phyloP scores from a whole-genome alignment of 2,329 filamentous ascomycete genomes.

The Fusarium verrucosum region DNA sequence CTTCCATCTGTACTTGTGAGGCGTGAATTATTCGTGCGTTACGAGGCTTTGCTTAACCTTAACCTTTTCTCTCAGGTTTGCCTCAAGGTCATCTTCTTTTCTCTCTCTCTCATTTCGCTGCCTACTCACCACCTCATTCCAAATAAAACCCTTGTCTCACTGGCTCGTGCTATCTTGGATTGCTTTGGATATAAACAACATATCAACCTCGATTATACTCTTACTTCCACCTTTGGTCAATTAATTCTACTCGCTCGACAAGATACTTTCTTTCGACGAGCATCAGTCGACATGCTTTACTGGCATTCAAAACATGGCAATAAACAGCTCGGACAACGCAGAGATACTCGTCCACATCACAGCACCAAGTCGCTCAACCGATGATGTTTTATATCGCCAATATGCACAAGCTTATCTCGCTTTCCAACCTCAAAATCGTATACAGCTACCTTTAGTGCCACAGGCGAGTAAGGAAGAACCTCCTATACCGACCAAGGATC shows the following conservation, averaged over 20 bases:
- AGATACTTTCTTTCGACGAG: constrained; percentile 12
- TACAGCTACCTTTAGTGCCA: constrained; percentile 11
- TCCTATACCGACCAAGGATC: background rate
- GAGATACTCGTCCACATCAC: constrained; percentile 67
- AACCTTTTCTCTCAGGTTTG: background rate
- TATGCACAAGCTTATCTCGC: constrained; percentile 62
- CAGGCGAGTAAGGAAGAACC: background rate
- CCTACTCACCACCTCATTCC: background rate
- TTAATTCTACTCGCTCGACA: background rate
- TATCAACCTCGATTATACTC: background rate
- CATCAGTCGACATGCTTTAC: constrained; percentile 39
- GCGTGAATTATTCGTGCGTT: constrained; percentile 20
- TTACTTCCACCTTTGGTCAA: background rate
- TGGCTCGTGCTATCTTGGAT: constrained; percentile 31
- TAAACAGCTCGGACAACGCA: constrained; percentile 46
- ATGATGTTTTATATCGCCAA: constrained; percentile 61
- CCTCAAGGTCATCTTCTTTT: background rate
- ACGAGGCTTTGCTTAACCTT: constrained; percentile 12
- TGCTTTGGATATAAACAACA: constrained; percentile 14
- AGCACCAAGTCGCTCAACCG: constrained; percentile 58
- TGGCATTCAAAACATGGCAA: constrained; percentile 40
- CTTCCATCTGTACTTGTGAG: background rate
- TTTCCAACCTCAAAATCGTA: constrained; percentile 51
- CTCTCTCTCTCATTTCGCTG: constrained; percentile 3
- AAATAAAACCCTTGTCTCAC: constrained; percentile 5